These are phyloP conservation scores for Mycena rosella DNA, from an alignment of 768 basidiomycete species.

Conservation along the genomic window DNA sequence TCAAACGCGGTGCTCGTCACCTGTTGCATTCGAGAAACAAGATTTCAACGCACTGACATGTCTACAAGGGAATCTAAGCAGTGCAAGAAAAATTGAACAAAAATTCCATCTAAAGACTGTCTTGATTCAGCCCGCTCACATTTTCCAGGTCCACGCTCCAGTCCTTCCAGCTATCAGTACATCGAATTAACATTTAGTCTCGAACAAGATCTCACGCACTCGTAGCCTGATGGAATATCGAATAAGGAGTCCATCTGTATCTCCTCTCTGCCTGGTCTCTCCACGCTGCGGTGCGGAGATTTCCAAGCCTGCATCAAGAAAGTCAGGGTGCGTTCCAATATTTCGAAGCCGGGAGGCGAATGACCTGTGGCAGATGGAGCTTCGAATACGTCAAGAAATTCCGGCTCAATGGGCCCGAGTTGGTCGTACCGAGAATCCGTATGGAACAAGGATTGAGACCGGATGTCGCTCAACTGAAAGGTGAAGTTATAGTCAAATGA, in stretches of 20 bases:
- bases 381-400: neutral
- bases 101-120: neutral
- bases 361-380: neutral
- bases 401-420: neutral
- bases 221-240: neutral
- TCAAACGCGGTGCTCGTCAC: too few species aligned
- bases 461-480: neutral
- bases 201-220: neutral
- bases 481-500: conserved; percentile 1
- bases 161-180: neutral
- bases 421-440: neutral
- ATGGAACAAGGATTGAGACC: neutral
- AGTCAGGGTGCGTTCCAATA: neutral
- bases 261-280: neutral
- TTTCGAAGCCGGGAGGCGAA: too few species aligned
- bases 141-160: too few species aligned
- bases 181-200: neutral
- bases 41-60: too few species aligned
- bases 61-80: too few species aligned
- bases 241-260: neutral
- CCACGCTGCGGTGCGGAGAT: neutral
- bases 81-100: too few species aligned
- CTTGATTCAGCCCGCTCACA: too few species aligned
- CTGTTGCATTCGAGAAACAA: too few species aligned
- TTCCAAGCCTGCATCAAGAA: neutral